Base-by-base conservation (phyloP, 163 green algal species). In the Coccomyxa subellipsoidea region DNA sequence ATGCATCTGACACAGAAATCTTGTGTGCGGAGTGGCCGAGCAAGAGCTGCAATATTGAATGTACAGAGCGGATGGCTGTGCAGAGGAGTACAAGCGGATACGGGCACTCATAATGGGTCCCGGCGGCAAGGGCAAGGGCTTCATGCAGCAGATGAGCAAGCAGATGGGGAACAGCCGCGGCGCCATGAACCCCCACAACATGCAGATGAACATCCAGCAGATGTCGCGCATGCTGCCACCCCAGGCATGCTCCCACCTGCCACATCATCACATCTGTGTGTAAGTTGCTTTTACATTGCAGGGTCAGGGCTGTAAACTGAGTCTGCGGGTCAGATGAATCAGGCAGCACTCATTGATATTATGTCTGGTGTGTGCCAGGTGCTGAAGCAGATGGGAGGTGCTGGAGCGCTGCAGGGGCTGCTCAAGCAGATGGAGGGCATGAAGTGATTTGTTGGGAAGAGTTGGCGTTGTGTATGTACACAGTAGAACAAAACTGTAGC, bases 331-430 rank as follows among this genome's bases (percentile, higher is more conserved):
- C 3, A 6, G 23, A 59, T 59, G 2, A 59, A 7, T 59, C 4
- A 59, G 47, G n/a, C n/a, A n/a, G n/a, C n/a, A n/a, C n/a, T n/a
- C n/a, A n/a, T n/a, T n/a, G n/a, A n/a, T n/a, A n/a, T n/a, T n/a
- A n/a, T n/a, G n/a, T n/a, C n/a, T n/a, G n/a, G n/a, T n/a, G n/a
- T n/a, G n/a, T 59, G 21, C 23, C 87, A 95, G 77, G 90, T 99
- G 88, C 87, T 99, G 12, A 92, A 97, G 85, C 94, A 98, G 92
- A 96, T 99, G 90, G 96, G 96, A 1, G 97, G 96, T 27, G 77
- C 93, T 15, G 86, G 78, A 8, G 97, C 90, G 7, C 85, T 99
- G 77, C 89, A 97, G 85, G 88, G 88, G 2, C 84, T 98, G 81
- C 94, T 98, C 89, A 95, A 96, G 81, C 87, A 93, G 76, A 93